A percentile compares a stretch with the other conserved stretches of the same genome.
phyloP scores from a whole-genome alignment of 192 early-diverging fungal genomes.

The Entomortierella parvispora region DNA sequence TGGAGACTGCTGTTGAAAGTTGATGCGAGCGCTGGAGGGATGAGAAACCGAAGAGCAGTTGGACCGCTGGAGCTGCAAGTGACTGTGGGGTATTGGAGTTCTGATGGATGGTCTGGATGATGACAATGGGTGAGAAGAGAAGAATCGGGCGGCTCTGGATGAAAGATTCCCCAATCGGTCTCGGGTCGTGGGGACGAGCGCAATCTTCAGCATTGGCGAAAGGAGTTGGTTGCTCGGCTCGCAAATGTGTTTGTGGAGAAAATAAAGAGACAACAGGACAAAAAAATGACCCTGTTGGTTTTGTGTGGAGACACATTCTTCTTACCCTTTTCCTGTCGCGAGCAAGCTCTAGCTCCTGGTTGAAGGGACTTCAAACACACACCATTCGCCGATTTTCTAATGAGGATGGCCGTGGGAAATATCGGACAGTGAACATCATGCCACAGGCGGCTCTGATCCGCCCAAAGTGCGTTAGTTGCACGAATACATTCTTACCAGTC shows the following conservation, averaged over 20 bases:
- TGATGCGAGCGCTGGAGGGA: background rate
- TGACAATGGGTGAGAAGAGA: background rate
- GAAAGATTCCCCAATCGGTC: conserved; percentile 7
- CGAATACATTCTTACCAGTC: conserved; percentile 9
- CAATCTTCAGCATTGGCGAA: conserved; percentile 8
- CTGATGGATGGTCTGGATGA: background rate
- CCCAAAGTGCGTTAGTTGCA: too few species aligned
- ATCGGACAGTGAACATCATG: background rate
- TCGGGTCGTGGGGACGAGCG: conserved; percentile 12
- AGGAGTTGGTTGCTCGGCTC: conserved; percentile 5
- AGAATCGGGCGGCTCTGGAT: background rate
- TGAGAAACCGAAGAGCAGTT: background rate
- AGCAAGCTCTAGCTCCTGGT: background rate
- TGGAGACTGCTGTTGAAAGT: background rate
- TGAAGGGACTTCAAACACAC: conserved; percentile 15
- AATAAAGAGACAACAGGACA: background rate
- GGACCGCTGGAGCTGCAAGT: conserved; percentile 1
- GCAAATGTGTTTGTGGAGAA: background rate
- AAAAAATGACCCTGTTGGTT: background rate
- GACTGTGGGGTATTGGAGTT: background rate
- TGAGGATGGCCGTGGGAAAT: conserved; percentile 9
- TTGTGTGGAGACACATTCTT: too few species aligned
- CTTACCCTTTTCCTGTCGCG: background rate
- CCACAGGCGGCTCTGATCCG: background rate
- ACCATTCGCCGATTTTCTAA: conserved; percentile 44